A percentile compares a stretch with the other conserved stretches of the same genome.
Evolutionary conservation across 345 rosid species (phyloP).

Genomic region (Turnera subulata): DNA sequence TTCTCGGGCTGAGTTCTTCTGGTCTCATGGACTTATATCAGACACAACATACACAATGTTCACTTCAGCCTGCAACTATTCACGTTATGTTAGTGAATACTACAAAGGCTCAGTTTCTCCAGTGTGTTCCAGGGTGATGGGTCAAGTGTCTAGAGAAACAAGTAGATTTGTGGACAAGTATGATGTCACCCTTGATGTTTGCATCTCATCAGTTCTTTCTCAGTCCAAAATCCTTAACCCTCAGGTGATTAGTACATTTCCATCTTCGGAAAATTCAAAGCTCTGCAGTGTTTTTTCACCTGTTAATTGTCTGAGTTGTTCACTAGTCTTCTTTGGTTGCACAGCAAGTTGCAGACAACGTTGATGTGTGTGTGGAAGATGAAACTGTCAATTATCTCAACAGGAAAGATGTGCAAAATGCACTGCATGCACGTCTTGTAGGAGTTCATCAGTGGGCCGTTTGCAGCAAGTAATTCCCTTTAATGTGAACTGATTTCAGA

Average conservation of each 20-base stretch:
- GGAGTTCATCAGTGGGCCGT: slow-evolving; percentile 78
- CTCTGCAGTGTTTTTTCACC: background rate
- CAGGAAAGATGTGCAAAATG: slow-evolving; percentile 80
- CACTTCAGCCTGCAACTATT: slow-evolving; percentile 82
- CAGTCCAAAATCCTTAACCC: slow-evolving; percentile 74
- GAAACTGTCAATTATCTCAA: slow-evolving; percentile 85
- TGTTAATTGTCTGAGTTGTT: background rate
- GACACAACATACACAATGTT: slow-evolving; percentile 86
- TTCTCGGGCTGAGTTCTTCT: slow-evolving; percentile 90
- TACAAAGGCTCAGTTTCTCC: slow-evolving; percentile 73
- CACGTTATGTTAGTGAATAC: slow-evolving; percentile 83
- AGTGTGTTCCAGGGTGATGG: slow-evolving; percentile 75
- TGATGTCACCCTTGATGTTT: slow-evolving; percentile 94
- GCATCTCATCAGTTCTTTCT: slow-evolving; percentile 72
- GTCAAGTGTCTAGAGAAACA: slow-evolving; percentile 74
- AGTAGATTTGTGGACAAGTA: slow-evolving; percentile 90
- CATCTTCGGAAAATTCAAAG: background rate
- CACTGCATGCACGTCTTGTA: slow-evolving; percentile 85
- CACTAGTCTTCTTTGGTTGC: background rate
- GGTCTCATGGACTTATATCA: slow-evolving; percentile 97
- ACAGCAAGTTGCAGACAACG: slow-evolving; percentile 70
- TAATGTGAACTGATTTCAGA: background rate
- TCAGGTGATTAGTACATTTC: slow-evolving; percentile 37
- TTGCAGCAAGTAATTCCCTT: slow-evolving; percentile 80
- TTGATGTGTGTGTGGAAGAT: slow-evolving; percentile 96